These are phyloP conservation scores for Cladosporium sp. DNA, from an alignment of 2,329 filamentous ascomycete species.

Conservation along the genomic window DNA sequence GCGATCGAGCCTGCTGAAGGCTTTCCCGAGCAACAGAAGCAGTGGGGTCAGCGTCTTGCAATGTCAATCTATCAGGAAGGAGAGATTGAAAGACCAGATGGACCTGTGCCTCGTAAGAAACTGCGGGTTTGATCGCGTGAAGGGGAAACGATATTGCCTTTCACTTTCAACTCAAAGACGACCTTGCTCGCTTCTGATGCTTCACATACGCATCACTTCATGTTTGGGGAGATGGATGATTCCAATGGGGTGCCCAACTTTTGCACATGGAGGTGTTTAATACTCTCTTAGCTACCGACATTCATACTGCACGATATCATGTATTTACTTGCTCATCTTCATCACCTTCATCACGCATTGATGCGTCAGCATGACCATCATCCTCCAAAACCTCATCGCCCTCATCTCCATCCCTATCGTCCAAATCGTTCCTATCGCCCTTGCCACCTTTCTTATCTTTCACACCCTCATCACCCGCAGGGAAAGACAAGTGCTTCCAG, in stretches of 20 bases:
- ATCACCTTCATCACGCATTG: constrained; percentile 11
- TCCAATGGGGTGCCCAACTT: too few relatives aligned
- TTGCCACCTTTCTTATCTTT: constrained; percentile 21
- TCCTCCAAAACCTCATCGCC: constrained; percentile 22
- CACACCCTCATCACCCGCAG: constrained; percentile 26
- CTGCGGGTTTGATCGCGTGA: background rate
- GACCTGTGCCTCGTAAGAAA: background rate
- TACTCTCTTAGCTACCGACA: background rate
- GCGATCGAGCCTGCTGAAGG: background rate
- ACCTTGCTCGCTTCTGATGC: too few relatives aligned
- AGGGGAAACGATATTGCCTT: too few relatives aligned
- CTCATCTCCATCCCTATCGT: constrained; percentile 18
- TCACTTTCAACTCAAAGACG: too few relatives aligned
- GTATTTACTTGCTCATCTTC: constrained; percentile 1
- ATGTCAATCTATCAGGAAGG: background rate
- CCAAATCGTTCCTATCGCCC: constrained; percentile 18
- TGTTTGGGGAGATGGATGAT: too few relatives aligned
- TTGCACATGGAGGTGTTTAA: too few relatives aligned
- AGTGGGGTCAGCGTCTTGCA: background rate
- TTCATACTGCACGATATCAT: background rate
- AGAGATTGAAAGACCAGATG: background rate
- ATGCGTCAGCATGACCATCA: constrained; percentile 16
- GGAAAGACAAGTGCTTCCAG: constrained; percentile 38
- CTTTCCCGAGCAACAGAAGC: background rate
- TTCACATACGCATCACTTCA: too few relatives aligned